Conservation (phyloP, 371 early-diverging fungal genomes). For the Vairimorpha ceranae region DNA sequence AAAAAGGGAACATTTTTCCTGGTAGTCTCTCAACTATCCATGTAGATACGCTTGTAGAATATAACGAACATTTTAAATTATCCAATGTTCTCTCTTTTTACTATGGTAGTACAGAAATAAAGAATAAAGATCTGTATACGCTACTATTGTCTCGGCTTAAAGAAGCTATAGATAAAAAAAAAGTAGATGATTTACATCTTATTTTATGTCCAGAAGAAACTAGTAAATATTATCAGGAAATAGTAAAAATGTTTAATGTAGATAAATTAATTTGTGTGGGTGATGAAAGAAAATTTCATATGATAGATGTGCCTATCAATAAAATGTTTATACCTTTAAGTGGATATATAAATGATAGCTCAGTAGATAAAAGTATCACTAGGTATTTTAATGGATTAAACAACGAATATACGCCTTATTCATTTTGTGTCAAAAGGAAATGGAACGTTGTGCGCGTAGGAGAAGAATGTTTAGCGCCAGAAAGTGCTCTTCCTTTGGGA, state of each 20-base stretch:
- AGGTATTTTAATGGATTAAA: slow-evolving; percentile 61
- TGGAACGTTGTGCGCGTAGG: slow-evolving; percentile 54
- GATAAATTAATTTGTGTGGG: slow-evolving; percentile 54
- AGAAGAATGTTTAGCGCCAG: slow-evolving; percentile 61
- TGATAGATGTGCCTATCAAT: slow-evolving; percentile 15
- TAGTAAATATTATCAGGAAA: slow-evolving; percentile 24
- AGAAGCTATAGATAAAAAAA: slow-evolving; percentile 38
- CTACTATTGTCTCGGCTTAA: slow-evolving; percentile 23
- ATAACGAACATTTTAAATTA: slow-evolving; percentile 31
- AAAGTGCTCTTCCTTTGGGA: slow-evolving; percentile 61
- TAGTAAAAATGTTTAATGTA: slow-evolving; percentile 40
- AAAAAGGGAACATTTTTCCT: slow-evolving; percentile 54
- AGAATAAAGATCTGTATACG: slow-evolving; percentile 50
- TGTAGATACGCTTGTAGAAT: slow-evolving; percentile 40
- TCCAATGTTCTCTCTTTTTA: slow-evolving; percentile 42
- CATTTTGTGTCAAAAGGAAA: slow-evolving; percentile 47
- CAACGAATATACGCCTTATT: slow-evolving; percentile 52
- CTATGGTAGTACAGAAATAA: slow-evolving; percentile 50
- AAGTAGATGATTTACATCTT: slow-evolving; percentile 41
- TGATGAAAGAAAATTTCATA: slow-evolving; percentile 58
- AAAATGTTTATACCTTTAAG: slow-evolving; percentile 44
- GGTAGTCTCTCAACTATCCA: slow-evolving; percentile 37
- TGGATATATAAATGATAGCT: slow-evolving; percentile 51
- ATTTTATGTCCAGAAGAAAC: slow-evolving; percentile 40
- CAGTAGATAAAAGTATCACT: slow-evolving; percentile 44